Base-by-base conservation (phyloP, 169 alveolate species). In the Plasmodium ovale region DNA sequence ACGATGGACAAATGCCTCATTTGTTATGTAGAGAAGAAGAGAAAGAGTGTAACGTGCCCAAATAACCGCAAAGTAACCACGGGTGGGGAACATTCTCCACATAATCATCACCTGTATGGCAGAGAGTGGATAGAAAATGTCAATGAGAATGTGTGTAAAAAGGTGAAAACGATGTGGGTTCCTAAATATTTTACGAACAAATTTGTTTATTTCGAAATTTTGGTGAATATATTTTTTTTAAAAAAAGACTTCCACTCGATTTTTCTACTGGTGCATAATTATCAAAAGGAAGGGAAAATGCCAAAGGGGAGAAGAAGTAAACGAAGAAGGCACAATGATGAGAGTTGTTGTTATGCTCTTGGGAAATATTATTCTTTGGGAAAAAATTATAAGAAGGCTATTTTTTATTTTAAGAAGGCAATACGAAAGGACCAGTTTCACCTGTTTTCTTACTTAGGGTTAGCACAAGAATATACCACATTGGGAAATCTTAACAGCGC, bases 401-500 rank as follows among this genome's bases (percentile, higher is more conserved):
- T 74, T 16, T 19, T 10, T 59, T 74, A 53, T 37, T 74, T 74
- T 39, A 74, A 74, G 53, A 51, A 74, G 53, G 59, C 67, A 59
- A 74, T 74, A 44, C 12, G 44, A 60, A 74, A 51, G 37, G 16
- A 74, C 44, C 33, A 33, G 5, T 51, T 25, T 49, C 77, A 74
- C 69, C 1, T 74, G 54, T 59, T 42, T 37, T 59, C 77, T 27
- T 74, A 74, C 39, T 25, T 74, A 35, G 27, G 74, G 7, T 74
- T 74, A 67, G 88, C 88, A 12, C 65, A 74, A 23, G 88, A 74
- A 65, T 74, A 74, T 60, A 42, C 60, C n/a, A 39, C 64, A 47
- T 74, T 47, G 42, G 72, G 72, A 33, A 74, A 74, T 44, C 14
- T 74, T 29, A 74, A 74, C 37, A 74, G 72, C 16, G 58, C 72